Conservation (phyloP, 1,139 yeast species). For the Zygosaccharomyces sapae region DNA sequence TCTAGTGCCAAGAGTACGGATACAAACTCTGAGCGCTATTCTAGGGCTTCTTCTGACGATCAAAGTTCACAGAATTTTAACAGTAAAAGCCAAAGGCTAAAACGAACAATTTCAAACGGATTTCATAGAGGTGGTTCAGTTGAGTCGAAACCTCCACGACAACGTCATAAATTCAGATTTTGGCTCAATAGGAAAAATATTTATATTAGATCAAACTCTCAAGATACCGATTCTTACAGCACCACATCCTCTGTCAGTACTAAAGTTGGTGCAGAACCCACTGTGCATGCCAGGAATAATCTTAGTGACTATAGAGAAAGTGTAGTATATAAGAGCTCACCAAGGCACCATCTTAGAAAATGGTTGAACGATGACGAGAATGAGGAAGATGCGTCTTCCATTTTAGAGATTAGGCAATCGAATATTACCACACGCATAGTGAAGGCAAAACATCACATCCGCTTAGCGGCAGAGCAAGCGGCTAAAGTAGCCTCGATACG, state of each 20-base stretch:
- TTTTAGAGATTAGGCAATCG: constrained; percentile 10
- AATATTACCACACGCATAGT: constrained; percentile 11
- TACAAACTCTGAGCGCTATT: background rate
- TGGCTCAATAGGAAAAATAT: constrained; percentile 8
- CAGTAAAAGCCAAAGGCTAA: background rate
- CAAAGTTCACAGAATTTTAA: background rate
- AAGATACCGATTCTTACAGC: constrained; percentile 1
- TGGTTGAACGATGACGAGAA: constrained; percentile 11
- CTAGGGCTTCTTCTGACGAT: background rate
- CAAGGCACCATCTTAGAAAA: constrained; percentile 5
- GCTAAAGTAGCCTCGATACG: constrained; percentile 10
- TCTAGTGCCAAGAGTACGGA: background rate
- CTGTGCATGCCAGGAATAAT: background rate
- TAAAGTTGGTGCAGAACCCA: constrained; percentile 7
- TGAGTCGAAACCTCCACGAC: background rate
- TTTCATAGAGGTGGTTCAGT: background rate
- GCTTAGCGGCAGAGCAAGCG: constrained; percentile 11
- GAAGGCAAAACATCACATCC: constrained; percentile 7
- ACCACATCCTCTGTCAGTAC: constrained; percentile 6
- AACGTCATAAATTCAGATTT: constrained; percentile 5
- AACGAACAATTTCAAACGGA: background rate
- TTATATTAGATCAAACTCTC: background rate
- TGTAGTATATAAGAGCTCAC: background rate
- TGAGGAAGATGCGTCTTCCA: constrained; percentile 8
- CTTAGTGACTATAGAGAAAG: constrained; percentile 2